Evolutionary conservation across 371 early-diverging fungal genomes (phyloP), one percentile per base, ranked within the genome.

Genomic region (Mucor irregularis): DNA sequence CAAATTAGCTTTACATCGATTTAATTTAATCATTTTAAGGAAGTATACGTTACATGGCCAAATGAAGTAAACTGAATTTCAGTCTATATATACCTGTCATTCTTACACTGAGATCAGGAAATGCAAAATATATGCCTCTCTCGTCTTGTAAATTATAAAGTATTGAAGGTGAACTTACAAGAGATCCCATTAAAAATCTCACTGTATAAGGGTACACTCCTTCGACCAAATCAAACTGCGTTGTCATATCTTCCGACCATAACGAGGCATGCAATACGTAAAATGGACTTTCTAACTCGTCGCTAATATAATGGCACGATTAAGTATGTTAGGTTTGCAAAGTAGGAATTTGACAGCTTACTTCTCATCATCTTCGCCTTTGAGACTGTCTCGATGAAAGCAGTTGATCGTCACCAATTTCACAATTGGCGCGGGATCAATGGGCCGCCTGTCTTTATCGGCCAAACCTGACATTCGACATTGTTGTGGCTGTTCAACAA

Each of bases 391-490:
- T n/a, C n/a, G n/a, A n/a, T n/a, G n/a, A n/a, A n/a, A n/a, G 7
- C 30, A 29, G 25, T 64, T 30, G n/a, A 53, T n/a, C 0, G 54
- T 21, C 0, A 26, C 33, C 5, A 64, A 34, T 47, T 46, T 50
- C 0, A 64, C 31, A 14, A 88, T 79, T 4, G 89, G 88, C 4
- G 87, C 88, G 14, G 89, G 91, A 60, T 90, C 89, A 33, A 90
- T 78, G 5, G 89, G 88, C 24, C 91, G 65, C 24, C 88, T 64
- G 63, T 89, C 90, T 53, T 86, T 89, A n/a, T 83, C 88, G 31
- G 84, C 83, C 49, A 81, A 84, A 1, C 88, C 87, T 39, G 86
- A 85, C 71, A 85, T 80, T 16, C 90, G 76, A 49, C 87, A 87
- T 21, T 85, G 73, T 24, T 78, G 52, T n/a, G 90, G 90, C 45